Evolutionary conservation across 495 filamentous ascomycete species (phyloP), one percentile per base, ranked within the genome.

Genomic region (Neurospora sublineolata): DNA sequence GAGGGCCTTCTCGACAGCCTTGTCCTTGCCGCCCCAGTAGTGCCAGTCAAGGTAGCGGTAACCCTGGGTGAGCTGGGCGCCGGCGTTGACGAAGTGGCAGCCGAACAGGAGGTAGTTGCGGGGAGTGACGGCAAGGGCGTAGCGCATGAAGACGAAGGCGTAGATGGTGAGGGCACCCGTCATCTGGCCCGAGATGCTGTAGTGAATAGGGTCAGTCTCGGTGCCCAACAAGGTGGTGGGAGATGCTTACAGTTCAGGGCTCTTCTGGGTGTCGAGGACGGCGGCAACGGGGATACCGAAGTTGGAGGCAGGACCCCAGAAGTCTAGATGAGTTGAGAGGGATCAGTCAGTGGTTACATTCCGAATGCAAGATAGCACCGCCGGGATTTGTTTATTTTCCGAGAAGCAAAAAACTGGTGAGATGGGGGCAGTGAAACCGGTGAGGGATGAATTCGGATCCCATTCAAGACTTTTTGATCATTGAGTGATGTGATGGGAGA

Each of bases 291-390:
- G 94, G 80, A 97, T 97, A 83, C 92, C 94, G 80, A 96, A 97
- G 85, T 97, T 97, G 75, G 92, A 95, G 73, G 86, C 93, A 14
- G 94, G 94, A 70, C 94, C 94, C 94, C 94, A 97, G 86, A 97
- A 97, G 84, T 97, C 94, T 97, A 80, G 23, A 38, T 16, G 10
- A 1, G 38, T 4, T 46, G n/a, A 10, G 27, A 64, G 9, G 14
- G 27, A 64, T 36, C 27, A 41, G 70, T 69, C 39, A 74, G 64
- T 27, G 42, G n/a, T 37, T 30, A 27, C 20, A 58, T 58, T 5
- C 12, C 6, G 52, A 4, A 60, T 60, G 46, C 23, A 30, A 60
- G 46, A 30, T 60, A 60, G 52, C 52, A 60, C 52, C 52, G 23
- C 52, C 30, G 52, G 52, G 12, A 9, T 14, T 14, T 30, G 52